phyloP scores from a whole-genome alignment of 2,329 filamentous ascomycete genomes.

The Fusarium guadeloupense region DNA sequence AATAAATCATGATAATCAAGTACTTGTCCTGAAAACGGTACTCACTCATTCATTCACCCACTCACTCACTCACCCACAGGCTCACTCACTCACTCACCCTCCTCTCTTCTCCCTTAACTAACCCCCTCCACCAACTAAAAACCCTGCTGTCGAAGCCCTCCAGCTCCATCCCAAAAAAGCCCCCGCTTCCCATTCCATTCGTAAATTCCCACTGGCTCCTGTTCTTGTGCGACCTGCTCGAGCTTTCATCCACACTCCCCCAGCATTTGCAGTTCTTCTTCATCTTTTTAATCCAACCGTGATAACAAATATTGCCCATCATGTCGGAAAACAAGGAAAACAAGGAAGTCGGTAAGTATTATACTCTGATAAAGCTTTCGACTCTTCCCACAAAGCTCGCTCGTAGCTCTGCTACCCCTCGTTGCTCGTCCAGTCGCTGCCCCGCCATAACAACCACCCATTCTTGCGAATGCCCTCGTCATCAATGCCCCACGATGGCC shows the following conservation, averaged over 20 bases:
- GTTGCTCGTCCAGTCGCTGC: constrained; percentile 29
- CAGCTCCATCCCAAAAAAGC: constrained; percentile 24
- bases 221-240: constrained; percentile 36
- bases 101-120: neutral
- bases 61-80: too few species aligned
- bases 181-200: constrained; percentile 39
- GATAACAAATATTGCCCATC: constrained; percentile 46
- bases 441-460: constrained; percentile 40
- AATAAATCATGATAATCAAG: neutral
- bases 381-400: constrained; percentile 1
- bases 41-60: neutral
- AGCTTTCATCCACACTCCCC: constrained; percentile 38
- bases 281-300: constrained; percentile 30
- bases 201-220: constrained; percentile 39
- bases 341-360: constrained; percentile 56
- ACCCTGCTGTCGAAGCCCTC: constrained; percentile 40
- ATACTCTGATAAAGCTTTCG: constrained; percentile 1
- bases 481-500: constrained; percentile 32
- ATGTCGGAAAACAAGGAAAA: constrained; percentile 59
- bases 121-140: constrained; percentile 35
- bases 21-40: constrained; percentile 13
- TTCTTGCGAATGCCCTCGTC: constrained; percentile 38
- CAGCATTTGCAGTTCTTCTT: constrained; percentile 34
- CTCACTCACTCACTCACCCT: too few species aligned
- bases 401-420: constrained; percentile 38